Evolutionary conservation across 805 yeast genomes (phyloP).

Genomic region (Cyberlindnera misumaiensis): DNA sequence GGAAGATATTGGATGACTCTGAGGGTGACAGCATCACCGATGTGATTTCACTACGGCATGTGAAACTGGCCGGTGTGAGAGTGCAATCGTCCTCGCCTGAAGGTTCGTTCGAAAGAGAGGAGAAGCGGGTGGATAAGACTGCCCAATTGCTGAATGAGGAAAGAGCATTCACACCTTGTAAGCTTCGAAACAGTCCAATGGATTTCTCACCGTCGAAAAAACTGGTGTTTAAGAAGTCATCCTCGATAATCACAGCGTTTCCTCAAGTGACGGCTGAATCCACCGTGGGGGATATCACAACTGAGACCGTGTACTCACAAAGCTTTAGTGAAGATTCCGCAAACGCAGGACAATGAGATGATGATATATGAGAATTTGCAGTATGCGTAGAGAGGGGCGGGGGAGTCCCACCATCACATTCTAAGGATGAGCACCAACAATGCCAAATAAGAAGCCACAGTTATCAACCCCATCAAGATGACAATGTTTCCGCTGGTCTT

Average conservation of each 20-base stretch:
- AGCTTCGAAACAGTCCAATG: constrained; percentile 1
- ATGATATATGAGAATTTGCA: neutral
- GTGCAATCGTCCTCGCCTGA: constrained; percentile 8
- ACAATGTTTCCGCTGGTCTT: constrained; percentile 60
- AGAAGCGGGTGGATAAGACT: constrained; percentile 10
- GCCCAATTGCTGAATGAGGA: constrained; percentile 6
- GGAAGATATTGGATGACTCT: neutral
- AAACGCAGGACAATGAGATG: no score
- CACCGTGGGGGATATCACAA: constrained; percentile 18
- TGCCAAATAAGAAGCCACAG: constrained; percentile 43
- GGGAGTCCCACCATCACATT: constrained; percentile 22
- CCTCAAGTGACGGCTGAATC: constrained; percentile 4
- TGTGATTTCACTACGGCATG: neutral
- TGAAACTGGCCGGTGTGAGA: neutral
- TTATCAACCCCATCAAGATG: constrained; percentile 41
- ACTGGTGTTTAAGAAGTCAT: constrained; percentile 13
- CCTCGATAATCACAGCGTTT: constrained; percentile 10
- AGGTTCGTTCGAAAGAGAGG: constrained; percentile 20
- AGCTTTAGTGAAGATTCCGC: constrained; percentile 4
- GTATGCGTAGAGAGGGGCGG: neutral
- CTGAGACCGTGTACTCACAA: constrained; percentile 20
- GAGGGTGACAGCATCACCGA: neutral
- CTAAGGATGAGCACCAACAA: constrained; percentile 44
- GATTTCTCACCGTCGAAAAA: constrained; percentile 14
- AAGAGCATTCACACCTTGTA: constrained; percentile 4